These are phyloP conservation scores for Paxillus involutus DNA, from an alignment of 768 basidiomycete genomes.

Conservation along the genomic window DNA sequence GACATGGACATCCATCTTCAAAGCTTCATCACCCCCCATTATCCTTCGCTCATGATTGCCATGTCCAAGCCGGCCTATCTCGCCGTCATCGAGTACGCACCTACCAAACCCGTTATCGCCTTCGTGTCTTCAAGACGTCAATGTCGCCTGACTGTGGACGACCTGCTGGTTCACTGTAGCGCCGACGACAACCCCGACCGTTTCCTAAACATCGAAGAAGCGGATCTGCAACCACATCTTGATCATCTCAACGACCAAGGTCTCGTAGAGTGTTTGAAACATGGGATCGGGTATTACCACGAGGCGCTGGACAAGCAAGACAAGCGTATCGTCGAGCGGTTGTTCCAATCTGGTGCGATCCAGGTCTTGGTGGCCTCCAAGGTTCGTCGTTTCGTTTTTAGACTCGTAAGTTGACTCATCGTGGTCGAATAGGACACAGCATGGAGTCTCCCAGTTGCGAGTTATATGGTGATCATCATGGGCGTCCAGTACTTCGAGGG, in stretches of 20 bases:
- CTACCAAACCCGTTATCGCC: constrained; percentile 82
- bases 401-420: neutral
- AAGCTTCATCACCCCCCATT: constrained; percentile 94
- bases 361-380: constrained; percentile 94
- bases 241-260: constrained; percentile 78
- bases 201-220: constrained; percentile 86
- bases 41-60: constrained; percentile 96
- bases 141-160: constrained; percentile 90
- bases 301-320: constrained; percentile 92
- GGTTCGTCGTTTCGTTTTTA: constrained; percentile 39
- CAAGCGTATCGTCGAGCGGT: constrained; percentile 87
- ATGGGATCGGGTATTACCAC: constrained; percentile 94
- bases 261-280: constrained; percentile 77
- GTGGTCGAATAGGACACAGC: constrained; percentile 71
- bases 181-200: constrained; percentile 83
- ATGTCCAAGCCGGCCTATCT: constrained; percentile 99
- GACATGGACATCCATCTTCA: constrained; percentile 98
- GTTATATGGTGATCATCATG: constrained; percentile 99
- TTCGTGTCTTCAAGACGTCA: constrained; percentile 95
- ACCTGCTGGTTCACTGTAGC: constrained; percentile 83
- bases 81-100: constrained; percentile 84
- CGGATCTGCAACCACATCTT: constrained; percentile 83
- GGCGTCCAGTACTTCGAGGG: constrained; percentile 98
- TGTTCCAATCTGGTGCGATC: constrained; percentile 93
- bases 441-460: constrained; percentile 91